phyloP scores from a whole-genome alignment of 805 yeast genomes.

The Candida morakotiae region DNA sequence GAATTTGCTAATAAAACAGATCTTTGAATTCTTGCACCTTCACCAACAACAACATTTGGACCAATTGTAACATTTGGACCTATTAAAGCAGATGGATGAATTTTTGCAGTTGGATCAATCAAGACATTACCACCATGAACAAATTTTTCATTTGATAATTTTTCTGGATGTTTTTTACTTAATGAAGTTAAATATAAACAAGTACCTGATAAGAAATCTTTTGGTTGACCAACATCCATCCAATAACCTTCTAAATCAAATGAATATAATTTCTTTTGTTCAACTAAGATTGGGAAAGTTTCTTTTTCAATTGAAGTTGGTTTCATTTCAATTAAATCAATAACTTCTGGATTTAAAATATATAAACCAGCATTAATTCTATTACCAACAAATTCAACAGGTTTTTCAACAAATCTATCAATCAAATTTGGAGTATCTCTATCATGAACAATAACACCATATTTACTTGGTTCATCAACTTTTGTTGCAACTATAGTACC shows the following conservation, averaged over 20 bases:
- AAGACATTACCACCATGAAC: constrained; percentile 90
- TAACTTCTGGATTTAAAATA: constrained; percentile 95
- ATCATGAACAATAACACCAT: constrained; percentile 99
- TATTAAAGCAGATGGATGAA: constrained; percentile 87
- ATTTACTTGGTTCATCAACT: constrained; percentile 99
- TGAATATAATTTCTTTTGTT: constrained; percentile 82
- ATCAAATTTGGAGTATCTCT: constrained; percentile 91
- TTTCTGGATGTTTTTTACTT: constrained; percentile 71
- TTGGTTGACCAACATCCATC: constrained; percentile 99
- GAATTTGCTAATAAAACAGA: constrained; percentile 91
- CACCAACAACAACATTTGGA: constrained; percentile 93
- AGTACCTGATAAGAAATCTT: constrained; percentile 97
- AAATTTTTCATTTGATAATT: constrained; percentile 63
- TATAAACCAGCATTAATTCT: constrained; percentile 99
- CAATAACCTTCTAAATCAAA: constrained; percentile 98
- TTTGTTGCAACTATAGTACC: constrained; percentile 99
- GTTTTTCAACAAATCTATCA: constrained; percentile 98
- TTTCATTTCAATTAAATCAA: constrained; percentile 93
- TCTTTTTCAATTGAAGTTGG: constrained; percentile 99
- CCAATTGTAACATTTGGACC: constrained; percentile 99
- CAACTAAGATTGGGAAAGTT: constrained; percentile 96
- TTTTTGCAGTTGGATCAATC: constrained; percentile 92
- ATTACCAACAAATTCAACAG: constrained; percentile 98
- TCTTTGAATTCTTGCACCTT: constrained; percentile 97
- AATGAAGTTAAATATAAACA: constrained; percentile 84